These are phyloP conservation scores for Gnomoniopsis sp. DNA, from an alignment of 2,329 filamentous ascomycete genomes.

Conservation along the genomic window DNA sequence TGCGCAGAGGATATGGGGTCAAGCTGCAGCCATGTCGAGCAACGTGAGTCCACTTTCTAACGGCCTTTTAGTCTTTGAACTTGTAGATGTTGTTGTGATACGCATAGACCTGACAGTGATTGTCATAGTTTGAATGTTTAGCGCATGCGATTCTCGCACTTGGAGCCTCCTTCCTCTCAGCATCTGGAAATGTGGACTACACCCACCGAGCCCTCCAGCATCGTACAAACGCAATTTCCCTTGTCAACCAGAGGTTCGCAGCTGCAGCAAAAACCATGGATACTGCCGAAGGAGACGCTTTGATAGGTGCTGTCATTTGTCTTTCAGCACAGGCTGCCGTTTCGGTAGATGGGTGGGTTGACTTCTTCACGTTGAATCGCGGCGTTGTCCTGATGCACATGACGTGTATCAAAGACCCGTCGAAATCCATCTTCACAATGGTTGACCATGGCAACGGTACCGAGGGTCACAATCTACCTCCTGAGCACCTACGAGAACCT, in stretches of 20 bases:
- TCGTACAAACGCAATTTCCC: not conserved
- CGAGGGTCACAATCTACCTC: not conserved
- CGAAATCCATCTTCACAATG: not conserved
- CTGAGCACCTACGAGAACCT: not conserved
- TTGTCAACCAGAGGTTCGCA: not conserved
- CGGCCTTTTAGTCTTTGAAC: not conserved
- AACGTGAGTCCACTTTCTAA: not conserved
- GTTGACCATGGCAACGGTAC: not conserved
- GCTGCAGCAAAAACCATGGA: not conserved
- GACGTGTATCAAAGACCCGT: not conserved
- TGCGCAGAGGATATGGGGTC: not conserved
- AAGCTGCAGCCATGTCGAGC: not conserved
- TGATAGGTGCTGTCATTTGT: not conserved
- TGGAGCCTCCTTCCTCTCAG: not conserved
- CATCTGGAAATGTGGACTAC: not conserved
- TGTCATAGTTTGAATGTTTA: not conserved
- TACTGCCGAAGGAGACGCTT: not conserved
- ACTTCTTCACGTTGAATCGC: not conserved
- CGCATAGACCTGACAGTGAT: not conserved
- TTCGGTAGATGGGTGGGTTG: not conserved
- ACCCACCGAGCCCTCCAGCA: not conserved
- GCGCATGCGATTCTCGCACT: not conserved
- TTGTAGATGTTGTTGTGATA: not conserved
- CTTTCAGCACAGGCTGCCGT: not conserved
- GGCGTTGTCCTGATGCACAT: not conserved